Percentiles rank a stretch among this genome's conserved stretches.
These are phyloP conservation scores for Cladosporium velox DNA, from an alignment of 2,329 filamentous ascomycete genomes.

Conservation along the genomic window DNA sequence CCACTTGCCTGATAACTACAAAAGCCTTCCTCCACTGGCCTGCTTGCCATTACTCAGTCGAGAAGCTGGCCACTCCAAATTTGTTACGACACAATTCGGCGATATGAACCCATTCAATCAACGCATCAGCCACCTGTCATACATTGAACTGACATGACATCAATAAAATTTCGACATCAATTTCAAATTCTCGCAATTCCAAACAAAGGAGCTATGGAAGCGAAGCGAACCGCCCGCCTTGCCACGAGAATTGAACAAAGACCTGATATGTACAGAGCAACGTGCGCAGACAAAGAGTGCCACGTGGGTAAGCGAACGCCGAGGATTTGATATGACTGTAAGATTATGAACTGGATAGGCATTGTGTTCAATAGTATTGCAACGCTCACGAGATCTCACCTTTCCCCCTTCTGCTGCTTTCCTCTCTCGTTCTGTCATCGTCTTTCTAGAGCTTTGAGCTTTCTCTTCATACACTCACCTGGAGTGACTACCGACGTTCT, in stretches of 20 bases:
- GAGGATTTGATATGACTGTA: conserved; percentile 11
- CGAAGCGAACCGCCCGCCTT: conserved; percentile 7
- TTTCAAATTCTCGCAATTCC: conserved; percentile 1
- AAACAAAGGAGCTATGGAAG: conserved; percentile 6
- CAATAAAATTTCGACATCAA: neutral
- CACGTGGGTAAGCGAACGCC: conserved; percentile 14
- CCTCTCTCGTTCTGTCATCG: neutral
- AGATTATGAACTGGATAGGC: conserved; percentile 24
- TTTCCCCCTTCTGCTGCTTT: neutral
- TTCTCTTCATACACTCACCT: conserved; percentile 3
- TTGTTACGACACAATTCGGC: neutral
- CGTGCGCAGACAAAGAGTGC: conserved; percentile 10
- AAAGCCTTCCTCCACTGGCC: neutral
- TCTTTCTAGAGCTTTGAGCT: neutral
- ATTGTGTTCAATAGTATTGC: conserved; percentile 10
- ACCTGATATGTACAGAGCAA: neutral
- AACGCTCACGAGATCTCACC: neutral
- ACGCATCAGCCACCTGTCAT: neutral
- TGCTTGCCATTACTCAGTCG: neutral
- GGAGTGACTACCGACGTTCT: conserved; percentile 9
- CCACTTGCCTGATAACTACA: neutral
- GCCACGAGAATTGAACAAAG: conserved; percentile 13
- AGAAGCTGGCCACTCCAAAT: too few relatives aligned
- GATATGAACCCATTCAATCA: too few relatives aligned
- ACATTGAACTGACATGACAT: neutral